Percentiles rank a stretch among this genome's conserved stretches.
Conservation (phyloP, 2,329 filamentous ascomycete genomes). For the Neonectria coccinea region DNA sequence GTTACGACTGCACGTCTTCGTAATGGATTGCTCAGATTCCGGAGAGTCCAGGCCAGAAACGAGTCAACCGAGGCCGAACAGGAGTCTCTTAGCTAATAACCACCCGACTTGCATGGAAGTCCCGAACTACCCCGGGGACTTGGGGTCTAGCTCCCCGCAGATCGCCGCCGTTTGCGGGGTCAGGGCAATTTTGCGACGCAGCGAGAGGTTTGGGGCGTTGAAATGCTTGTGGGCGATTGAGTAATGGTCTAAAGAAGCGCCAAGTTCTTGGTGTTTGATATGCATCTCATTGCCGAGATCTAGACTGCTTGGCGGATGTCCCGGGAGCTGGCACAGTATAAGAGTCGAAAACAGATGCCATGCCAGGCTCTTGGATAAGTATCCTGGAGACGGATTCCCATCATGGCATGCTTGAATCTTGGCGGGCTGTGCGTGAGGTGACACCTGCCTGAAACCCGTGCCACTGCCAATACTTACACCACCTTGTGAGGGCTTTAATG, state of each 20-base stretch:
- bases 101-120: conserved; percentile 5
- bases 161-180: too few relatives aligned
- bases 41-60: neutral
- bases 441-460: too few relatives aligned
- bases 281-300: neutral
- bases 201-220: too few relatives aligned
- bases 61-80: neutral
- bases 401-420: too few relatives aligned
- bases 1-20: neutral
- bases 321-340: neutral
- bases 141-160: too few relatives aligned
- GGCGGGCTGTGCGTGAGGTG: too few relatives aligned
- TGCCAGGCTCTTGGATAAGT: too few relatives aligned
- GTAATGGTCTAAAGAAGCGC: neutral
- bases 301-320: neutral
- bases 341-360: too few relatives aligned
- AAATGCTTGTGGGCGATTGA: neutral
- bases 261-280: neutral
- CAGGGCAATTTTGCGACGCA: too few relatives aligned
- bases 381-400: too few relatives aligned
- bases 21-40: neutral
- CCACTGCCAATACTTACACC: too few relatives aligned
- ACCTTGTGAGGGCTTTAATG: too few relatives aligned
- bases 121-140: neutral
- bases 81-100: conserved; percentile 17